These are phyloP conservation scores for Pichia sporocuriosa DNA, from an alignment of 805 yeast genomes.

Conservation along the genomic window DNA sequence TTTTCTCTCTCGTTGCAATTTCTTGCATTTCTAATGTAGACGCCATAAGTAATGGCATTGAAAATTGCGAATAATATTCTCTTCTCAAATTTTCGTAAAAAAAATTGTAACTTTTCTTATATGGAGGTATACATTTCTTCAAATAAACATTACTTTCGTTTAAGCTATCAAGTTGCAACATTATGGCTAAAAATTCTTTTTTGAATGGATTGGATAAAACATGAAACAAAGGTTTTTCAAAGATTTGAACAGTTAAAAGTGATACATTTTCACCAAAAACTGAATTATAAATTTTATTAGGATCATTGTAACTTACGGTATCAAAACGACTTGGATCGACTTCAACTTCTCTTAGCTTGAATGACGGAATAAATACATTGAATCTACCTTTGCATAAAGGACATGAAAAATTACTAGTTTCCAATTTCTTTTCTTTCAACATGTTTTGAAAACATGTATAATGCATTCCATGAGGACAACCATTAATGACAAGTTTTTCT, in stretches of 20 bases:
- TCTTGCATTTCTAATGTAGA: conserved; percentile 54
- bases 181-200: conserved; percentile 14
- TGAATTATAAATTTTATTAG: neutral
- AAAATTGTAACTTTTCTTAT: neutral
- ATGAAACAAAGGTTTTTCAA: conserved; percentile 24
- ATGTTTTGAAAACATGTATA: conserved; percentile 34
- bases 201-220: conserved; percentile 19
- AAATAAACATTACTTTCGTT: neutral
- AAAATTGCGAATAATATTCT: conserved; percentile 15
- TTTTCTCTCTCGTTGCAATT: conserved; percentile 46
- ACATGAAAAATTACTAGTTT: conserved; percentile 31
- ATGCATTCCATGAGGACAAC: conserved; percentile 53
- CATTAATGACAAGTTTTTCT: conserved; percentile 31
- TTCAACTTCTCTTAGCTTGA: conserved; percentile 24
- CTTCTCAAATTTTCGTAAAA: neutral
- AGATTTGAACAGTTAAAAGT: conserved; percentile 22
- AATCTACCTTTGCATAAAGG: conserved; percentile 45
- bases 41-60: conserved; percentile 30
- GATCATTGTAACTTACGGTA: neutral
- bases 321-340: conserved; percentile 17
- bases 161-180: conserved; percentile 19
- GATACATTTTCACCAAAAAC: conserved; percentile 27
- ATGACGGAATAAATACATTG: conserved; percentile 41
- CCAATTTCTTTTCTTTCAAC: conserved; percentile 20
- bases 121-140: conserved; percentile 1